These are phyloP conservation scores for Omphalotus guepiniiformis DNA, from an alignment of 768 basidiomycete species.

Conservation along the genomic window DNA sequence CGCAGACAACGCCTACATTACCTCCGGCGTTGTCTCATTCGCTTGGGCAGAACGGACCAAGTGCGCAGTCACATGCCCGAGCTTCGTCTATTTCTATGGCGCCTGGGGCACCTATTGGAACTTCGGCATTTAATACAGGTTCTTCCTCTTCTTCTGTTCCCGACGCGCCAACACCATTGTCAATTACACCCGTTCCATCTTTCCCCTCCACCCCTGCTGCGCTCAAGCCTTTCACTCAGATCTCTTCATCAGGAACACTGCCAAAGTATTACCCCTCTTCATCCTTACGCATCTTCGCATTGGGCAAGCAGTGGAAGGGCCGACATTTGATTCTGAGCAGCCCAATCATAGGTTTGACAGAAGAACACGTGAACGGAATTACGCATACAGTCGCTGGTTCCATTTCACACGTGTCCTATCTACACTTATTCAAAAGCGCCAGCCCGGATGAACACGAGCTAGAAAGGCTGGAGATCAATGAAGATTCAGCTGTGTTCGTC, in stretches of 20 bases:
- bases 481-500: constrained; percentile 72
- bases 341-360: too few relatives aligned
- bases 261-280: constrained; percentile 67
- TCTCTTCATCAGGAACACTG: constrained; percentile 39
- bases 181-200: constrained; percentile 39
- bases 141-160: too few relatives aligned
- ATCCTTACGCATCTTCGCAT: constrained; percentile 66
- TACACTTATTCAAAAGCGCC: constrained; percentile 71
- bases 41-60: background rate
- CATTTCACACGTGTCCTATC: constrained; percentile 28
- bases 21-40: constrained; percentile 4
- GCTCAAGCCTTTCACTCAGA: constrained; percentile 48
- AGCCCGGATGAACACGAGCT: constrained; percentile 61
- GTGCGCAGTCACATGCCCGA: too few relatives aligned
- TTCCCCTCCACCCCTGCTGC: constrained; percentile 58
- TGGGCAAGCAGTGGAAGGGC: constrained; percentile 69
- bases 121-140: too few relatives aligned
- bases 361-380: too few relatives aligned
- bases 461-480: constrained; percentile 72
- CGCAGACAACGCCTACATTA: constrained; percentile 10
- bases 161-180: constrained; percentile 30
- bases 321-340: constrained; percentile 59
- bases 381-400: background rate
- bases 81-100: too few relatives aligned
- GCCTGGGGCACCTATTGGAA: too few relatives aligned